phyloP scores from a whole-genome alignment of 352 stramenopile genomes.

The Phytophthora tubulina region DNA sequence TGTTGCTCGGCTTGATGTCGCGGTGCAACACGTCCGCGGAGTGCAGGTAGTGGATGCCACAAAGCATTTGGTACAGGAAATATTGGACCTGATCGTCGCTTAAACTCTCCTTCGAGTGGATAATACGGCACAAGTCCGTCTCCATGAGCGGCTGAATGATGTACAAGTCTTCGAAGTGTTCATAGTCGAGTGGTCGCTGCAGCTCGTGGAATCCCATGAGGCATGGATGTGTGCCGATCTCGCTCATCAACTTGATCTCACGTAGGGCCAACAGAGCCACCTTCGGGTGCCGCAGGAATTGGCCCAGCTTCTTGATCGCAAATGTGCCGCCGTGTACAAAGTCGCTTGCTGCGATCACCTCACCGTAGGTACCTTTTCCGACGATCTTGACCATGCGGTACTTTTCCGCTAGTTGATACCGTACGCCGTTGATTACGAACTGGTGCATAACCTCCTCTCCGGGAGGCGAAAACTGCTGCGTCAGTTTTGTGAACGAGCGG shows the following conservation, averaged over 20 bases:
- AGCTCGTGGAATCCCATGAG: conserved; percentile 89
- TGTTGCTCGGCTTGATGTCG: conserved; percentile 98
- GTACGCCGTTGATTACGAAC: conserved; percentile 89
- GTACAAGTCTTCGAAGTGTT: conserved; percentile 97
- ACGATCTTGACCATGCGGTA: conserved; percentile 93
- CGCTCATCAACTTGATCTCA: conserved; percentile 92
- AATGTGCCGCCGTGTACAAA: conserved; percentile 88
- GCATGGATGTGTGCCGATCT: conserved; percentile 75
- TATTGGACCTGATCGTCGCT: conserved; percentile 96
- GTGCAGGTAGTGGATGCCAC: conserved; percentile 96
- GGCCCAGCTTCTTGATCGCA: conserved; percentile 90
- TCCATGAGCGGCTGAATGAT: conserved; percentile 98
- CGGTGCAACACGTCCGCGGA: conserved; percentile 95
- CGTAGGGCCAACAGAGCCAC: conserved; percentile 84
- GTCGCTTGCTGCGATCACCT: conserved; percentile 91
- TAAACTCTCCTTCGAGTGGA: conserved; percentile 90
- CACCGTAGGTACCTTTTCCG: conserved; percentile 90
- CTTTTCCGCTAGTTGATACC: conserved; percentile 88
- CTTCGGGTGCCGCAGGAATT: conserved; percentile 88
- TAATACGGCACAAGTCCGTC: conserved; percentile 94
- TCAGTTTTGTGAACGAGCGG: conserved; percentile 54
- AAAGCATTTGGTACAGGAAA: conserved; percentile 97
- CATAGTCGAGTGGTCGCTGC: conserved; percentile 83
- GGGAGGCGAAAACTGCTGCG: conserved; percentile 36
- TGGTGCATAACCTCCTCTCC: conserved; percentile 87